Base-by-base conservation (phyloP, 768 basidiomycete genomes). In the Termitomyces sp. region DNA sequence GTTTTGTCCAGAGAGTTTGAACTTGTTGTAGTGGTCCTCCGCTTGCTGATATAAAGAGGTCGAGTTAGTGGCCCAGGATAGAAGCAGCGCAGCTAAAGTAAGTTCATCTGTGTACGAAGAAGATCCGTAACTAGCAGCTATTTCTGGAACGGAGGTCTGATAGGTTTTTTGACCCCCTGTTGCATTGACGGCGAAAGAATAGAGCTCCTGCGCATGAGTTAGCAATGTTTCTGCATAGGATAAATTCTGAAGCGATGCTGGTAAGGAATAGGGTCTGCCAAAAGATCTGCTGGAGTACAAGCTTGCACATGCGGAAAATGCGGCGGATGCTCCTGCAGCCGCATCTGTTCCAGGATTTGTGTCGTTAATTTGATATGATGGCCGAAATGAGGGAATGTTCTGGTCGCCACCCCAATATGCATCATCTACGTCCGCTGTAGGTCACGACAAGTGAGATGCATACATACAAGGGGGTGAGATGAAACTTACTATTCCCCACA, bases 321-420 rank as follows among this genome's bases (percentile, higher is more conserved):
- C 94, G 2, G 92, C 90, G 2, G 95, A 86, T 6, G 90, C 84
- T 49, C 85, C 83, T 0, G 95, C 92, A 12, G 91, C 92, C 18
- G 85, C 94, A 66, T 98, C 95, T 0, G 96, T 97, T 50, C 95
- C 96, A 0, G 95, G 93, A 56, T 84, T 79, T 51, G 88, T 88
- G 59, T 80, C 74, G 65, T 95, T 94, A 65, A 97, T 86, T 66
- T 87, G 85, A 75, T 84, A 95, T 1, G 90, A 85, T 1, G 89
- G 84, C 40, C 96, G 86, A 24, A 87, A 84, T 16, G 73, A 74
- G 12, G 94, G 94, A 54, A 97, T 91, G 60, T 78, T 79, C 51
- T 78, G 80, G 67, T 97, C 95, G 12, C 90, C 92, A 62, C 93
- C 95, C 94, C 95, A 96, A 70, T 97, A 98, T 2, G 79, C 79